Conservation (phyloP, 805 yeast genomes). For the Wickerhamomyces ciferrii region DNA sequence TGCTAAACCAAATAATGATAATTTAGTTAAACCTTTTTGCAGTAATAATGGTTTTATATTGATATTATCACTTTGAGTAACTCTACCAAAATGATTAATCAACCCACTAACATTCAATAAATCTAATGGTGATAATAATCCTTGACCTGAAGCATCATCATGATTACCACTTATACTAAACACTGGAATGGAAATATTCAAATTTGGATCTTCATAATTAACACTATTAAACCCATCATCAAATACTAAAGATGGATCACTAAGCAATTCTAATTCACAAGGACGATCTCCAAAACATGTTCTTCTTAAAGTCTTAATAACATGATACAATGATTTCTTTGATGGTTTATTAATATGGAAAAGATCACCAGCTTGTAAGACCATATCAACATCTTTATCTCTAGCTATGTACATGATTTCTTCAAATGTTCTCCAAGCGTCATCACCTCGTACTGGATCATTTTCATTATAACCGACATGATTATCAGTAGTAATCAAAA, state of each 20-base stretch:
- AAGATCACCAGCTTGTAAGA: conserved; percentile 88
- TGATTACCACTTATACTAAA: conserved; percentile 95
- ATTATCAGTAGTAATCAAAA: conserved; percentile 88
- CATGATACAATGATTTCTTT: conserved; percentile 81
- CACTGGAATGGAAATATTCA: conserved; percentile 84
- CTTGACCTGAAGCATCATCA: conserved; percentile 92
- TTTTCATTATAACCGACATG: conserved; percentile 92
- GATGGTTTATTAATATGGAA: conserved; percentile 89
- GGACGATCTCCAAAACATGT: conserved; percentile 85
- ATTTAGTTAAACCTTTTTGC: conserved; percentile 74
- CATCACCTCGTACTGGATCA: conserved; percentile 88
- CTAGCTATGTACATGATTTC: conserved; percentile 75
- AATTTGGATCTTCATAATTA: conserved; percentile 86
- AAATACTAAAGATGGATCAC: conserved; percentile 67
- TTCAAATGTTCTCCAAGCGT: conserved; percentile 81
- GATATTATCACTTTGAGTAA: conserved; percentile 69
- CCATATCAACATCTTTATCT: conserved; percentile 75
- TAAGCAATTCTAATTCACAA: conserved; percentile 73
- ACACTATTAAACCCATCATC: conserved; percentile 65
- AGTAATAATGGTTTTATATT: conserved; percentile 71
- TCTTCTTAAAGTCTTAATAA: conserved; percentile 61
- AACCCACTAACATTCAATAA: conserved; percentile 75
- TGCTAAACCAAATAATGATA: conserved; percentile 87
- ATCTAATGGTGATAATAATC: conserved; percentile 81
- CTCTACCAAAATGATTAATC: conserved; percentile 85